phyloP scores from a whole-genome alignment of 1,139 yeast species.

The Magnusiomyces suaveolens region DNA sequence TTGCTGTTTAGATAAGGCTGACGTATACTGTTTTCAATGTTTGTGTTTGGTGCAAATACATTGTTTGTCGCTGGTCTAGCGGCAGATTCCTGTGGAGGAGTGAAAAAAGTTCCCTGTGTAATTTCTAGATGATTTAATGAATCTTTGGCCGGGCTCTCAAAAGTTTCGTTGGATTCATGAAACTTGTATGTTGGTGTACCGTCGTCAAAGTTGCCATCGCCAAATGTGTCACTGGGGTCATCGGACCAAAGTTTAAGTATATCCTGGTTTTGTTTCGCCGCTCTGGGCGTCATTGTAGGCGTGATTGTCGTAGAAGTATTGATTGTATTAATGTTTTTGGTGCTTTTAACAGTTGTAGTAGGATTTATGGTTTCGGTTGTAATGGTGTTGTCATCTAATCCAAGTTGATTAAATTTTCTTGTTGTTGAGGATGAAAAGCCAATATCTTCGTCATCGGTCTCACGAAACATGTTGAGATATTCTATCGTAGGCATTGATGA shows the following conservation, averaged over 20 bases:
- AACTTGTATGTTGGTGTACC: not conserved
- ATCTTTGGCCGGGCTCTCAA: not conserved
- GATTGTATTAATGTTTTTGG: no score
- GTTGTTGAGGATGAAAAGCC: not conserved
- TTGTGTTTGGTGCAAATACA: not conserved
- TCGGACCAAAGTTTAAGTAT: constrained; percentile 1
- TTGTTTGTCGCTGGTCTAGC: no score
- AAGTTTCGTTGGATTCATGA: not conserved
- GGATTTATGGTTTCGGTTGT: not conserved
- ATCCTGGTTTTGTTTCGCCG: not conserved
- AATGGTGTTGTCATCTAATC: not conserved
- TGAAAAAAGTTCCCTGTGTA: no score
- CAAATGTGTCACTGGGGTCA: not conserved
- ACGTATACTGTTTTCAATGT: not conserved
- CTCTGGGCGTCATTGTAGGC: constrained; percentile 7
- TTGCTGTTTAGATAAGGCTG: not conserved
- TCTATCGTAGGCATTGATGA: constrained; percentile 8
- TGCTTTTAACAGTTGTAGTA: not conserved
- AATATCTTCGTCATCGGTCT: constrained; percentile 10
- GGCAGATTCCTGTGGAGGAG: no score
- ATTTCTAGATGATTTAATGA: no score
- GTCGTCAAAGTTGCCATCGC: not conserved
- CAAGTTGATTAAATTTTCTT: not conserved
- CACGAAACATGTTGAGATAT: constrained; percentile 10
- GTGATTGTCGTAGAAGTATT: no score